These are phyloP conservation scores for Yarrowia keelungensis DNA, from an alignment of 805 yeast species.

Conservation along the genomic window DNA sequence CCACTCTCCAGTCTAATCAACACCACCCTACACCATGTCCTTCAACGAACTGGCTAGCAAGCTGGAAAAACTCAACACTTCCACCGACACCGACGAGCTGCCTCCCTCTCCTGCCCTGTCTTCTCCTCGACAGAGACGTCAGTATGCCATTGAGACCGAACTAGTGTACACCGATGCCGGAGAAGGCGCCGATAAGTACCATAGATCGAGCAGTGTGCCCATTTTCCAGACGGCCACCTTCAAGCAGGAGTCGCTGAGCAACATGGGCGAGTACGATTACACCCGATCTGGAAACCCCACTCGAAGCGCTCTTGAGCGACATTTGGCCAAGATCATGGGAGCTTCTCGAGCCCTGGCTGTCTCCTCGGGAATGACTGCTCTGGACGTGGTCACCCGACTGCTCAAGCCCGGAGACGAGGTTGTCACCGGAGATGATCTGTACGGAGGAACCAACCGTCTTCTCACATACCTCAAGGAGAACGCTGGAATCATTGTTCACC, in stretches of 20 bases:
- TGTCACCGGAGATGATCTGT: slow-evolving; percentile 91
- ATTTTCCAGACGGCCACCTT: slow-evolving; percentile 94
- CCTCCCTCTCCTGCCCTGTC: slow-evolving; percentile 53
- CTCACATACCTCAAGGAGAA: slow-evolving; percentile 72
- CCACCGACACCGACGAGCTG: slow-evolving; percentile 36
- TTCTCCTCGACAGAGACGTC: slow-evolving; percentile 46
- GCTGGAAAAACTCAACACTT: slow-evolving; percentile 30
- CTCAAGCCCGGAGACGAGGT: slow-evolving; percentile 86
- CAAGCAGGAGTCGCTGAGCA: slow-evolving; percentile 73
- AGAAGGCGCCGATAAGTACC: slow-evolving; percentile 63
- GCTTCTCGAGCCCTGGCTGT: slow-evolving; percentile 83
- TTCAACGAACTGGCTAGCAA: slow-evolving; percentile 30
- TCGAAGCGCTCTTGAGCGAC: slow-evolving; percentile 77
- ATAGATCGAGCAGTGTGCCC: slow-evolving; percentile 79
- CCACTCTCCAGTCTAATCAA: neutral
- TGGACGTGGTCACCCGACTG: slow-evolving; percentile 81
- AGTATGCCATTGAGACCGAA: slow-evolving; percentile 69
- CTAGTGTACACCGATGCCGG: slow-evolving; percentile 63
- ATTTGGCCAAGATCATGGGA: slow-evolving; percentile 77
- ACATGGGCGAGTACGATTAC: slow-evolving; percentile 84
- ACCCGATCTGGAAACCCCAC: slow-evolving; percentile 96
- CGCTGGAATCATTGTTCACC: slow-evolving; percentile 70
- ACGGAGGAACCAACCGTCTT: slow-evolving; percentile 92
- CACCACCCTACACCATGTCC: slow-evolving; percentile 1
- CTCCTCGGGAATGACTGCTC: slow-evolving; percentile 90